Base-by-base conservation (phyloP, 805 yeast species). In the Ogataea ganodermae region DNA sequence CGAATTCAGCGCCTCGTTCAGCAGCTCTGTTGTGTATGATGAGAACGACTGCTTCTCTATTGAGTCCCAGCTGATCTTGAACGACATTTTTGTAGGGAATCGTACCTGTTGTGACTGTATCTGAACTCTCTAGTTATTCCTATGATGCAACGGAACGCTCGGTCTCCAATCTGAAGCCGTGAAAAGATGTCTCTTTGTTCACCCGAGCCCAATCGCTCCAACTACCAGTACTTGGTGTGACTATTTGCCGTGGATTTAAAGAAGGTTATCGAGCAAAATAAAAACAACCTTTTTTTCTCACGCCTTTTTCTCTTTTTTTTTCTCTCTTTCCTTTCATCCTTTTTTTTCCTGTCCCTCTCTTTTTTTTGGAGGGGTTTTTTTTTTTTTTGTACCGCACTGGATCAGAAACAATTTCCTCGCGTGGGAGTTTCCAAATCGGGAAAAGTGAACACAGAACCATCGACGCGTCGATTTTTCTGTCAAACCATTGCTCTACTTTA, bases 51-150 rank as follows among this genome's bases (percentile, higher is more conserved):
- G 83, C 48, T 82, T 75, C 53, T 87, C 89, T 33, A 88, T 73
- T 7, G 87, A 75, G 51, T 78, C 76, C 96, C 96, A 88, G 65
- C 84, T 80, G 53, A 87, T 83, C 51, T 83, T 79, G 60, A 89
- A 86, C 6, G 94, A 85, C 95, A 87, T 87, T 9, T 26, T 22
- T 13, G 32, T 33, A 10, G 12, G 10, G 13, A 30, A 16, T 30
- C 16, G 31, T 6, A 13, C 33, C 17, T 33, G 5, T 17, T 33
- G 36, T 33, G 24, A 20, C 17, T 26, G 14, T 28, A 8, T 28
- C 32, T 28, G 7, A 18, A 14, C 35, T 32, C 35, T 32, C 6
- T 32, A 14, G 10, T 32, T 32, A 6, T 5, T 4, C 10, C 35
- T 10, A 5, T 35, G 38, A 32, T 32, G 36, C 23, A 18, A 32